Percentiles rank a stretch among this genome's conserved stretches.
Conservation (phyloP, 305 asterid species). For the Fraxinus albicans region DNA sequence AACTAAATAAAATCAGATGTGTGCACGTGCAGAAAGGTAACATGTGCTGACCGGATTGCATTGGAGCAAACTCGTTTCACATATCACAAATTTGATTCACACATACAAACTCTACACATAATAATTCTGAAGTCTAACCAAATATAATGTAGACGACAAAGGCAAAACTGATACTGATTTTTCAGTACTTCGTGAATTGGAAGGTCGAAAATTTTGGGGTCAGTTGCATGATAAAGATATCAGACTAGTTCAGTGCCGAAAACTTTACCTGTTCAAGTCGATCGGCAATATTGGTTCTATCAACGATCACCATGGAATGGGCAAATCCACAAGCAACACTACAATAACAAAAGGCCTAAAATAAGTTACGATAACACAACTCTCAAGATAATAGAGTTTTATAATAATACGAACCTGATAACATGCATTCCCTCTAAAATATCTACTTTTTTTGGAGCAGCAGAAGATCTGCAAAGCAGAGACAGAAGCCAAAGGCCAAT, state of each 20-base stretch:
- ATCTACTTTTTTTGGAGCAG: slow-evolving; percentile 88
- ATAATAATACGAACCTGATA: slow-evolving; percentile 51
- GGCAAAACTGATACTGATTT: background rate
- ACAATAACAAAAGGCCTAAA: slow-evolving; percentile 17
- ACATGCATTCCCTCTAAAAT: slow-evolving; percentile 91
- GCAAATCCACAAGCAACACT: slow-evolving; percentile 97
- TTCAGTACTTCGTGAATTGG: background rate
- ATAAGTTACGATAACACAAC: slow-evolving; percentile 13
- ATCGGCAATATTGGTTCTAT: slow-evolving; percentile 62
- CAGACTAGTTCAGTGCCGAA: slow-evolving; percentile 3
- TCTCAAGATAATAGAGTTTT: background rate
- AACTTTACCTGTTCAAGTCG: slow-evolving; percentile 69
- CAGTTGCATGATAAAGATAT: background rate
- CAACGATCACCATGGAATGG: slow-evolving; percentile 79
- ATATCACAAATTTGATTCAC: background rate
- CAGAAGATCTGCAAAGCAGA: slow-evolving; percentile 71
- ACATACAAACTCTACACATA: background rate
- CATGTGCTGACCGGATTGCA: background rate
- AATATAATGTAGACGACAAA: background rate
- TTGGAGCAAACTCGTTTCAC: background rate
- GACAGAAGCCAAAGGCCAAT: background rate
- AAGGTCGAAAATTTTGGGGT: background rate
- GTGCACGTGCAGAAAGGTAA: background rate
- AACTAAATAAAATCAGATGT: background rate
- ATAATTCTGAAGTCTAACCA: background rate